Conservation (phyloP, 2,329 filamentous ascomycete species). For the Ophiostoma angusticollis region DNA sequence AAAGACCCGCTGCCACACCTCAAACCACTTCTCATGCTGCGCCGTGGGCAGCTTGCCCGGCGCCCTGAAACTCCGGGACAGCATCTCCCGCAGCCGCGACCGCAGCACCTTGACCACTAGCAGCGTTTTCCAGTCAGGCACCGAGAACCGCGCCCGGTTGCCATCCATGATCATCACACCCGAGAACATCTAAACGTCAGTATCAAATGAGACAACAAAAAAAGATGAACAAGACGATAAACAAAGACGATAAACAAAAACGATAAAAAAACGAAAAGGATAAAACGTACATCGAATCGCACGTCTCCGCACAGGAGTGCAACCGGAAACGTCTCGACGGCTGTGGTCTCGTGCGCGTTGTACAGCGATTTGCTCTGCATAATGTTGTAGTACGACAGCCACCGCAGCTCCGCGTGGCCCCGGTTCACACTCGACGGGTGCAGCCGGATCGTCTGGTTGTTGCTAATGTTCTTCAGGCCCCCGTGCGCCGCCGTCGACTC, state of each 20-base stretch:
- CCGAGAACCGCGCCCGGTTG: conserved; percentile 70
- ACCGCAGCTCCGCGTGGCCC: conserved; percentile 52
- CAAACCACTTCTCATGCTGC: conserved; percentile 61
- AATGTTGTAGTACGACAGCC: conserved; percentile 92
- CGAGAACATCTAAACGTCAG: conserved; percentile 60
- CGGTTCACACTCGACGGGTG: conserved; percentile 88
- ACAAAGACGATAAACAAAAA: background rate
- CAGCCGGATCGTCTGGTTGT: conserved; percentile 80
- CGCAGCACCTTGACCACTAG: conserved; percentile 77
- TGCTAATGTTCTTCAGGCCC: conserved; percentile 80
- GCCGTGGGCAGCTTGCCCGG: conserved; percentile 49
- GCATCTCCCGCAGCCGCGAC: conserved; percentile 58
- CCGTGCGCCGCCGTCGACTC: conserved; percentile 52
- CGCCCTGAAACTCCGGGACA: conserved; percentile 57
- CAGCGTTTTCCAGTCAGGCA: conserved; percentile 82
- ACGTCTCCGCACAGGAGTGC: conserved; percentile 78
- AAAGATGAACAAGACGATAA: background rate
- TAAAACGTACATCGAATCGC: conserved; percentile 57
- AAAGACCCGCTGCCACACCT: conserved; percentile 61
- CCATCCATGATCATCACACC: conserved; percentile 80
- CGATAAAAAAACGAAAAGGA: background rate
- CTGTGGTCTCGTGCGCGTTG: conserved; percentile 81
- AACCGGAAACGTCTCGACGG: conserved; percentile 69
- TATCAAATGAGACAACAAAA: conserved; percentile 21
- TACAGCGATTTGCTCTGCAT: conserved; percentile 86